These are phyloP conservation scores for Acer yangbiense DNA, from an alignment of 345 rosid species.

Conservation along the genomic window DNA sequence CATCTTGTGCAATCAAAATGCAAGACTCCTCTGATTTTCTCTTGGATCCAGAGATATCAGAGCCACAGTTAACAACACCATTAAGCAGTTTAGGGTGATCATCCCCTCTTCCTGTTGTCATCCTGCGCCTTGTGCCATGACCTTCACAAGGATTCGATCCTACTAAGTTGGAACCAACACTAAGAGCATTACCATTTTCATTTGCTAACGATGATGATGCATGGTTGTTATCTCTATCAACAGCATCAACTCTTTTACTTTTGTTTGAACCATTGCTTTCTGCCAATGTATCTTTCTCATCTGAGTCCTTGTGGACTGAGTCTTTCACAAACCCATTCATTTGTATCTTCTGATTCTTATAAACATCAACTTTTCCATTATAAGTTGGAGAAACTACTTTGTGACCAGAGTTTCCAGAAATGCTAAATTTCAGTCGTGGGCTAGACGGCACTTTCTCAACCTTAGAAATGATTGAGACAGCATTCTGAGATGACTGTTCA, in stretches of 20 bases:
- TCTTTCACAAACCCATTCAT: constrained; percentile 39
- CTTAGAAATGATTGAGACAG: constrained; percentile 40
- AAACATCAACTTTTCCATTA: constrained; percentile 50
- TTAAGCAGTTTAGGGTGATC: constrained; percentile 37
- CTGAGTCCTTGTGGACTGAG: constrained; percentile 33
- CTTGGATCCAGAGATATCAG: constrained; percentile 40
- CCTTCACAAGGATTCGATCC: constrained; percentile 35
- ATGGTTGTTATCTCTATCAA: constrained; percentile 30
- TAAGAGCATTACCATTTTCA: constrained; percentile 33
- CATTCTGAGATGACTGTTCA: constrained; percentile 45
- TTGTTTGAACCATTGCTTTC: constrained; percentile 37
- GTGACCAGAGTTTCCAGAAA: constrained; percentile 55
- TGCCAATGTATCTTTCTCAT: constrained; percentile 38
- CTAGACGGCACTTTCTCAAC: constrained; percentile 58
- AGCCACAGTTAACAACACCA: constrained; percentile 29
- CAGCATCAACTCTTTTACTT: constrained; percentile 38
- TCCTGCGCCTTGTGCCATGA: constrained; percentile 35
- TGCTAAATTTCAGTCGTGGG: constrained; percentile 53
- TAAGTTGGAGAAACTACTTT: constrained; percentile 44
- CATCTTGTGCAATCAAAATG: constrained; percentile 65
- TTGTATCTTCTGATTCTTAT: constrained; percentile 43
- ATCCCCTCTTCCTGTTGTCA: constrained; percentile 22
- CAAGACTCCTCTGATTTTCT: constrained; percentile 50
- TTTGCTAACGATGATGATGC: constrained; percentile 21
- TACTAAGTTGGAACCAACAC: constrained; percentile 28